phyloP scores from a whole-genome alignment of 78 protist species.

The Dictyostelium purpureum region DNA sequence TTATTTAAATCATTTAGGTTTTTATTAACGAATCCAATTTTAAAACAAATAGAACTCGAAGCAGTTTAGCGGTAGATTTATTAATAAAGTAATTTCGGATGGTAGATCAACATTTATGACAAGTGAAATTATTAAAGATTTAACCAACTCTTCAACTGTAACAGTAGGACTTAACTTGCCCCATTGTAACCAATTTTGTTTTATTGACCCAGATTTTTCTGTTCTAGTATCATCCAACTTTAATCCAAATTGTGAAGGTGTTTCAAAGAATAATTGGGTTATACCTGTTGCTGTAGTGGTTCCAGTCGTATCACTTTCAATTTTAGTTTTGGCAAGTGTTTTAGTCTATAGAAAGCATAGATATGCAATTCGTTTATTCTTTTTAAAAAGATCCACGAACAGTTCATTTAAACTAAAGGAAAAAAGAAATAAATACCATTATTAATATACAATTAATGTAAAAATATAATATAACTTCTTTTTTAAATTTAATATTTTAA shows the following conservation, averaged over 20 bases:
- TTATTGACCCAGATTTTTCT: constrained; percentile 25
- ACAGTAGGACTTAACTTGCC: constrained; percentile 31
- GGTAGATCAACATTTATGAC: constrained; percentile 3
- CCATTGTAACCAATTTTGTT: not conserved
- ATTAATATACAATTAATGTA: too few relatives aligned
- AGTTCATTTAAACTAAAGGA: too few relatives aligned
- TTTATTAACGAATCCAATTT: too few relatives aligned
- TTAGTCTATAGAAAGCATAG: not conserved
- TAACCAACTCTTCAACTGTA: not conserved
- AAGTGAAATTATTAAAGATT: not conserved
- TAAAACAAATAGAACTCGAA: not conserved
- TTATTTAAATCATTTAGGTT: too few relatives aligned
- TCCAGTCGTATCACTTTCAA: not conserved
- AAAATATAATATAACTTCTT: too few relatives aligned
- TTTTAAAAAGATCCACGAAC: not conserved
- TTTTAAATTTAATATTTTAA: too few relatives aligned
- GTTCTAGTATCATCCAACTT: not conserved
- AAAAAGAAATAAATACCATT: too few relatives aligned
- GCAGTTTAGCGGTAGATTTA: not conserved
- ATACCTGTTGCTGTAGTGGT: constrained; percentile 19
- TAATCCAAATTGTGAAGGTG: not conserved
- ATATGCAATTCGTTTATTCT: not conserved
- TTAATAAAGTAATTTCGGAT: constrained; percentile 9
- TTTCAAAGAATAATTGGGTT: not conserved
- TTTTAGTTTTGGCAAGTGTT: not conserved